Base-by-base conservation (phyloP, 139 green algal genomes). In the Gonium pectorale region DNA sequence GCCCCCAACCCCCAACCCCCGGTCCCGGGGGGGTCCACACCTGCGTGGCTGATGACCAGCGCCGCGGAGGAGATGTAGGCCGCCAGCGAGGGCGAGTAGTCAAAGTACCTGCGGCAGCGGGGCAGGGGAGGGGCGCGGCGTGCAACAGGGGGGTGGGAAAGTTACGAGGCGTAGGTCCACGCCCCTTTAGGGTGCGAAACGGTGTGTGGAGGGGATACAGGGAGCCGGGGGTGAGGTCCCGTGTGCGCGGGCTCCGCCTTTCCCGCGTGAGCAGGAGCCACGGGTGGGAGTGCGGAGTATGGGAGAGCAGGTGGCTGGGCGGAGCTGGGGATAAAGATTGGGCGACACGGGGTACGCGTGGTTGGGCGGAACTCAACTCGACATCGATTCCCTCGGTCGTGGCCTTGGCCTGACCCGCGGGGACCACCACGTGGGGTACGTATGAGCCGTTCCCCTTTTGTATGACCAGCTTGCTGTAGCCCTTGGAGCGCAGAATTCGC, bases 11-110 rank as follows among this genome's bases (percentile, higher is more conserved):
- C n/a, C n/a, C n/a, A n/a, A n/a, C n/a, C n/a, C n/a, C 11, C 54
- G 7, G 54, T 29, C 54, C 22, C 17, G 22, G 17, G 54, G 22
- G 22, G 54, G 3, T 31, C 0, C 7, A 31, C 60, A 90, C 91
- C 91, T 68, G 95, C 95, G 86, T 98, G 95, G 70, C 91, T 96
- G 80, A 98, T 95, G 33, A 98, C 90, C 33, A 98, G 91, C 31
- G 74, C 89, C 22, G 94, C 93, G 17, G 59, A 66, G 4, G 73
- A n/a, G 54, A 98, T 90, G 86, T 90, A 74, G 0, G 67, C 44
- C 0, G 82, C 86, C 33, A 98, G 74, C 13, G 89, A 94, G 5
- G 94, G 90, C 17, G 88, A 86, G 73, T 94, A 96, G 5, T 95
- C 89, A 81, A 97, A 97, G 79, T 85, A 92, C 60, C 89, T 92